A percentile compares a stretch with the other conserved stretches of the same genome.
phyloP scores from a whole-genome alignment of 202 grass and related monocot genomes.

The Panicum virgatum region DNA sequence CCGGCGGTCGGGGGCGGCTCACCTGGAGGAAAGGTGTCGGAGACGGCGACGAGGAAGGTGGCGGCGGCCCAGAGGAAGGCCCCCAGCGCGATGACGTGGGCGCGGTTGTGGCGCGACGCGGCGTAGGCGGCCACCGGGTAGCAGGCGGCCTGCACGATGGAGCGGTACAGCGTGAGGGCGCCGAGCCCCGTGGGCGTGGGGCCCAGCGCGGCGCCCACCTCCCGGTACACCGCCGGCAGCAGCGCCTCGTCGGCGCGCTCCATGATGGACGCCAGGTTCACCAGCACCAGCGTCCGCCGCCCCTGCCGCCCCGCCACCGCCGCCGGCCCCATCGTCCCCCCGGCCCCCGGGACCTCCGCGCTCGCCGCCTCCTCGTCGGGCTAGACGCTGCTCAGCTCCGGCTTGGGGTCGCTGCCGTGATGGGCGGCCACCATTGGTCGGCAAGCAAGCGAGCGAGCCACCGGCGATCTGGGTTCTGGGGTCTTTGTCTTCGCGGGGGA shows the following conservation, averaged over 20 bases:
- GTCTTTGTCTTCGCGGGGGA: neutral
- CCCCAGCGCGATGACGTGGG: slow-evolving; percentile 66
- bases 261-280: slow-evolving; percentile 84
- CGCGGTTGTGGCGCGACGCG: slow-evolving; percentile 69
- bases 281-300: slow-evolving; percentile 67
- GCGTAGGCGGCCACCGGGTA: slow-evolving; percentile 74
- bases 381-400: neutral
- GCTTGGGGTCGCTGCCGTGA: neutral
- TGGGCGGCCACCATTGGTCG: slow-evolving; percentile 15
- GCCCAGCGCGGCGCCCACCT: slow-evolving; percentile 65
- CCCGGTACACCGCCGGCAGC: slow-evolving; percentile 80
- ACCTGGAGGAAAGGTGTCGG: slow-evolving; percentile 82
- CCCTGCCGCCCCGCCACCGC: slow-evolving; percentile 31
- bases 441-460: slow-evolving; percentile 7
- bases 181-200: slow-evolving; percentile 70
- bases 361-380: neutral
- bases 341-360: neutral
- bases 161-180: slow-evolving; percentile 71
- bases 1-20: neutral
- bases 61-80: slow-evolving; percentile 90
- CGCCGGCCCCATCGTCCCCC: slow-evolving; percentile 44
- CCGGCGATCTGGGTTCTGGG: slow-evolving; percentile 4
- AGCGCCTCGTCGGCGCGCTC: slow-evolving; percentile 88
- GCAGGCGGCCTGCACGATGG: slow-evolving; percentile 78
- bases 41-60: slow-evolving; percentile 83